Conservation (phyloP, 2,329 filamentous ascomycete genomes). For the Cytospora leucostoma region DNA sequence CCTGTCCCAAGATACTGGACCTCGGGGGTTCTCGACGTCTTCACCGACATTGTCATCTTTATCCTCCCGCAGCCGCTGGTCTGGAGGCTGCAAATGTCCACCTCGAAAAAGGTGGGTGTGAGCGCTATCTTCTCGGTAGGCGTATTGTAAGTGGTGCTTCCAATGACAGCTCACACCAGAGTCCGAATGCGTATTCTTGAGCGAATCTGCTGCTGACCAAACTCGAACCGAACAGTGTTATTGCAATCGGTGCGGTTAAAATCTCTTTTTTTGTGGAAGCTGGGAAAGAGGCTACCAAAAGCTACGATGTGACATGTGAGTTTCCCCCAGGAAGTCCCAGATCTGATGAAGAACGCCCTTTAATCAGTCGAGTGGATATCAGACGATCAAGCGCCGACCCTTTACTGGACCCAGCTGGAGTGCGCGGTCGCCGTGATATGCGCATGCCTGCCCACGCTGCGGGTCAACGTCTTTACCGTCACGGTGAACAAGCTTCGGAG, state of each 20-base stretch:
- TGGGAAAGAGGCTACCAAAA: neutral
- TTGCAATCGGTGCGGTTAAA: neutral
- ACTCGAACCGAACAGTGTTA: neutral
- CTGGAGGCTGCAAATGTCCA: neutral
- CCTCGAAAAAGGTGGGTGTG: neutral
- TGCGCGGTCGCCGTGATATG: slow-evolving; percentile 21
- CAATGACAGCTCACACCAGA: neutral
- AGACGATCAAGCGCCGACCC: slow-evolving; percentile 4
- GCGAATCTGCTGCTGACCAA: neutral
- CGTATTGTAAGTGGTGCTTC: neutral
- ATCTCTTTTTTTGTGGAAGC: slow-evolving; percentile 1
- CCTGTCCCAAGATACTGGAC: slow-evolving; percentile 1
- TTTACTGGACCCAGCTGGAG: slow-evolving; percentile 6
- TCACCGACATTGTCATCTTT: neutral
- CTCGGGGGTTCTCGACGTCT: neutral
- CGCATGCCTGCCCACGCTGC: slow-evolving; percentile 1
- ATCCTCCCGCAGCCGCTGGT: slow-evolving; percentile 3
- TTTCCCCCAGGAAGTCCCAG: neutral
- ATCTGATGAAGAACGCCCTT: neutral
- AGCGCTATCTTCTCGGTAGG: slow-evolving; percentile 2
- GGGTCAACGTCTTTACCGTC: neutral
- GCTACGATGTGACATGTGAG: slow-evolving; percentile 9
- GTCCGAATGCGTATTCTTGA: too few species aligned
- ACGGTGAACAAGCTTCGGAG: slow-evolving; percentile 5
- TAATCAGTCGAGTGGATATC: neutral